A percentile compares a stretch with the other conserved stretches of the same genome.
phyloP scores from a whole-genome alignment of 257 asterid species.

The Rehmannia glutinosa region DNA sequence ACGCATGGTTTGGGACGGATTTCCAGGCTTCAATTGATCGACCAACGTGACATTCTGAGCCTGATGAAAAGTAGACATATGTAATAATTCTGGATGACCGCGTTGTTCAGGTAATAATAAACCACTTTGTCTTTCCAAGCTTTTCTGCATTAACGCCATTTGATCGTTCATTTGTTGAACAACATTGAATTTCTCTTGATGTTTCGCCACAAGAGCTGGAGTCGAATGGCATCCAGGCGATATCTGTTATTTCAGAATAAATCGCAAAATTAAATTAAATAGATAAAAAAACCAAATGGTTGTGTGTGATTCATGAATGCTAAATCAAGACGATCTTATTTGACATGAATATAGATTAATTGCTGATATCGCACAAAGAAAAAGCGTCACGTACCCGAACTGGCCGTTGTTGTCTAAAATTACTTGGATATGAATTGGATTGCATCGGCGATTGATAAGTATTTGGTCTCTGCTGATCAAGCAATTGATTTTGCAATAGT shows the following conservation, averaged over 20 bases:
- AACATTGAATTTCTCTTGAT: slow-evolving; percentile 16
- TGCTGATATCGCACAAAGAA: neutral
- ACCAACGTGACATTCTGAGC: slow-evolving; percentile 23
- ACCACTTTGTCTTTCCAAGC: slow-evolving; percentile 14
- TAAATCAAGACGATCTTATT: too few relatives aligned
- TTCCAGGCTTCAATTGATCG: slow-evolving; percentile 17
- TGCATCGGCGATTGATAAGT: slow-evolving; percentile 4
- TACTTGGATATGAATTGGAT: slow-evolving; percentile 15
- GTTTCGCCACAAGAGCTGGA: slow-evolving; percentile 8
- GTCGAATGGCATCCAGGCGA: slow-evolving; percentile 8
- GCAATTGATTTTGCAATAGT: slow-evolving; percentile 1
- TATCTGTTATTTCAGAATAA: slow-evolving; percentile 16
- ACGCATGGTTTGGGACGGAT: slow-evolving; percentile 14
- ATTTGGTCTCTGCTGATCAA: slow-evolving; percentile 10
- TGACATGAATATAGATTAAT: too few relatives aligned
- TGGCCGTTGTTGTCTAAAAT: slow-evolving; percentile 15
- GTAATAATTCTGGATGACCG: slow-evolving; percentile 8
- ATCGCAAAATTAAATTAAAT: too few relatives aligned
- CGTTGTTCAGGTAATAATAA: slow-evolving; percentile 2
- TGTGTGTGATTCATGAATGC: neutral
- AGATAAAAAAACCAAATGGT: neutral
- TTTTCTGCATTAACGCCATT: slow-evolving; percentile 10
- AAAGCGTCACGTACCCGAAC: slow-evolving; percentile 22
- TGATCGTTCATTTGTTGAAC: slow-evolving; percentile 20
- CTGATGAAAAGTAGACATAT: slow-evolving; percentile 18